A percentile compares a stretch with the other conserved stretches of the same genome.
Evolutionary conservation across 1,284 basidiomycete genomes (phyloP).

Genomic region (Malassezia slooffiae): DNA sequence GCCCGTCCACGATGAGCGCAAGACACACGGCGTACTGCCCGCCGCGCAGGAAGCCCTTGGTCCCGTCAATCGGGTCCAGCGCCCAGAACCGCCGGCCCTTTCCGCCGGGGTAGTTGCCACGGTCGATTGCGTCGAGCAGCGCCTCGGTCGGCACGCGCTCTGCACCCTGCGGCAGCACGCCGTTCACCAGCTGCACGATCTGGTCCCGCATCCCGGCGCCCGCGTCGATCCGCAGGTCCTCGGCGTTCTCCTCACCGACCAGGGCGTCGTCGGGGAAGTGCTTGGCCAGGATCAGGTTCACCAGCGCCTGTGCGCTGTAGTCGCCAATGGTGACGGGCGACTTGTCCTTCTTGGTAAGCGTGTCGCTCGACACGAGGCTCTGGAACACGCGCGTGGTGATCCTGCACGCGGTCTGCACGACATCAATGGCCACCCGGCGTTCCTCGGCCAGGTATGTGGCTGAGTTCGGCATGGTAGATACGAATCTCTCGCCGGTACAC

Average conservation of each 20-base stretch:
- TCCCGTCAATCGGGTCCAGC: constrained; percentile 82
- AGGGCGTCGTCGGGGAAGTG: constrained; percentile 78
- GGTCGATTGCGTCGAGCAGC: constrained; percentile 67
- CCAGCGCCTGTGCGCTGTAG: constrained; percentile 41
- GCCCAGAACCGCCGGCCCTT: constrained; percentile 73
- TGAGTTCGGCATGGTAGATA: too few species aligned
- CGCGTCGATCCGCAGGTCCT: constrained; percentile 52
- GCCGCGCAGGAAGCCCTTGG: constrained; percentile 87
- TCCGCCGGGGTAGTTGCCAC: constrained; percentile 71
- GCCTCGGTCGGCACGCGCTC: too few species aligned
- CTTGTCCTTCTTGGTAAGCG: constrained; percentile 81
- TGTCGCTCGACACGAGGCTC: constrained; percentile 70
- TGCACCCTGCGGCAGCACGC: too few species aligned
- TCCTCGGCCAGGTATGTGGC: constrained; percentile 46
- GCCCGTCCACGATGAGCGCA: constrained; percentile 71
- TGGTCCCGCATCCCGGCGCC: constrained; percentile 54
- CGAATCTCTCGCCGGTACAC: too few species aligned
- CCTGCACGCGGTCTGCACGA: constrained; percentile 74
- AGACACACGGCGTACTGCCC: constrained; percentile 96
- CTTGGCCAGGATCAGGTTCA: constrained; percentile 33
- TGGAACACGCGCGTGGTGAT: constrained; percentile 70
- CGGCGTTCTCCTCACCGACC: constrained; percentile 89
- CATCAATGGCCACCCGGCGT: constrained; percentile 68
- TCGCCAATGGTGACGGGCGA: constrained; percentile 74
- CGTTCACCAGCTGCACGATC: constrained; percentile 71